Conservation (phyloP, 2,329 filamentous ascomycete species). For the Nothophaeocryptopus gaeumannii region DNA sequence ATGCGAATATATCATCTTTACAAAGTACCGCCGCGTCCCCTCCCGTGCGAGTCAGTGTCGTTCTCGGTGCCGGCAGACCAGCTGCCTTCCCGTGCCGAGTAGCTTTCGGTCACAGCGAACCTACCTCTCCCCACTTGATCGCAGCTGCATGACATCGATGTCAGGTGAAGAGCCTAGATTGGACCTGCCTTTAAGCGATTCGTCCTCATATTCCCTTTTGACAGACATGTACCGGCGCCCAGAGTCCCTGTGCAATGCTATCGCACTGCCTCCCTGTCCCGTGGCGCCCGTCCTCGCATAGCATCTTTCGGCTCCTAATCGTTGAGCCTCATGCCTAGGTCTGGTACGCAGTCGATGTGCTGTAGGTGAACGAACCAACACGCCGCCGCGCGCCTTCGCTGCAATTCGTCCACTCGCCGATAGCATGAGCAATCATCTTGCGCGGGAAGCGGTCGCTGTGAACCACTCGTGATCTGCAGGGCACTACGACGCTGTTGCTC, state of each 20-base stretch:
- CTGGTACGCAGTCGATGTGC: no score
- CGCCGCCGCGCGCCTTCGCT: not conserved
- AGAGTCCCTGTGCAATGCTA: not conserved
- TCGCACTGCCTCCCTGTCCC: slow-evolving; percentile 1
- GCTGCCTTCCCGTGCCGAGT: slow-evolving; percentile 2
- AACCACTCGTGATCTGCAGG: slow-evolving; percentile 15
- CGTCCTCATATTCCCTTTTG: slow-evolving; percentile 9
- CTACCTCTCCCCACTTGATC: slow-evolving; percentile 7
- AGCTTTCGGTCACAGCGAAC: slow-evolving; percentile 11
- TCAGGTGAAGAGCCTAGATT: slow-evolving; percentile 7
- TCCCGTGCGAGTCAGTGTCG: no score
- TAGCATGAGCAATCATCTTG: no score
- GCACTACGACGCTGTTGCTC: slow-evolving; percentile 10
- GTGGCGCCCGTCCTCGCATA: not conserved
- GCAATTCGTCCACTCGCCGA: no score
- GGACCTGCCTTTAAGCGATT: slow-evolving; percentile 4
- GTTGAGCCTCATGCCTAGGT: no score
- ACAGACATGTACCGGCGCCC: slow-evolving; percentile 3
- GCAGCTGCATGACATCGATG: slow-evolving; percentile 7
- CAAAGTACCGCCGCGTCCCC: no score
- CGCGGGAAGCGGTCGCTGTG: not conserved
- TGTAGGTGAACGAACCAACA: no score
- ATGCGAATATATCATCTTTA: no score
- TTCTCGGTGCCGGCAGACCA: not conserved
- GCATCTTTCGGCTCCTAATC: no score